These are phyloP conservation scores for Trichoderma polysporum DNA, from an alignment of 2,329 filamentous ascomycete genomes.

Conservation along the genomic window DNA sequence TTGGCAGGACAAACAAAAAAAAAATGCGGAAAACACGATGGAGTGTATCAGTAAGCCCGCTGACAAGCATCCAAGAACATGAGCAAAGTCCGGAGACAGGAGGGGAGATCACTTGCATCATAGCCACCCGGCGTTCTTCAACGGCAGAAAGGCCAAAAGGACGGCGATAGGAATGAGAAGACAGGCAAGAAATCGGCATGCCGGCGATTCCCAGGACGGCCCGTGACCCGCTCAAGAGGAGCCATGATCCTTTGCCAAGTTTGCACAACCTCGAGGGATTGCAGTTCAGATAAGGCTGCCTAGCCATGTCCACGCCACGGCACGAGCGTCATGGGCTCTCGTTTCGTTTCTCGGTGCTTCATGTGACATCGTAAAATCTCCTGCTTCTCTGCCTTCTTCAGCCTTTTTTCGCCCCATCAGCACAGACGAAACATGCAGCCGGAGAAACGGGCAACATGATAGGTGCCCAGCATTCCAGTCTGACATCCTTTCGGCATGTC, in stretches of 20 bases:
- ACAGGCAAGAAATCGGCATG: neutral
- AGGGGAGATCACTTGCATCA: neutral
- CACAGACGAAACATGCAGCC: neutral
- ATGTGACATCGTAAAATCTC: neutral
- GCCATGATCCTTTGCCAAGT: slow-evolving; percentile 16
- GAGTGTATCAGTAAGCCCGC: neutral
- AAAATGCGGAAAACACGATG: neutral
- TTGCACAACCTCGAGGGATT: slow-evolving; percentile 7
- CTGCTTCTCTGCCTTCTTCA: neutral
- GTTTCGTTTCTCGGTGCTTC: neutral
- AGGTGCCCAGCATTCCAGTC: slow-evolving; percentile 7
- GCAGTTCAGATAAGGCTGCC: slow-evolving; percentile 17
- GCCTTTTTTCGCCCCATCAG: slow-evolving; percentile 4
- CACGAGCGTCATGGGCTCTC: neutral
- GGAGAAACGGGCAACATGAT: slow-evolving; percentile 4
- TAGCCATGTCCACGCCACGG: neutral
- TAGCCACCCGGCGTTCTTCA: neutral
- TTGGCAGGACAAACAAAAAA: slow-evolving; percentile 3
- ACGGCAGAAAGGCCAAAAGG: neutral
- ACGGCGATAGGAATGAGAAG: neutral
- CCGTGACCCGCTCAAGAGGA: slow-evolving; percentile 1
- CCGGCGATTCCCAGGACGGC: neutral
- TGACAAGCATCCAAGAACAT: neutral
- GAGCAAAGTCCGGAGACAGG: neutral
- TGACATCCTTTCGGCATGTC: neutral